These are phyloP conservation scores for Halophytophthora batemanensis DNA, from an alignment of 352 stramenopile genomes.

Conservation along the genomic window DNA sequence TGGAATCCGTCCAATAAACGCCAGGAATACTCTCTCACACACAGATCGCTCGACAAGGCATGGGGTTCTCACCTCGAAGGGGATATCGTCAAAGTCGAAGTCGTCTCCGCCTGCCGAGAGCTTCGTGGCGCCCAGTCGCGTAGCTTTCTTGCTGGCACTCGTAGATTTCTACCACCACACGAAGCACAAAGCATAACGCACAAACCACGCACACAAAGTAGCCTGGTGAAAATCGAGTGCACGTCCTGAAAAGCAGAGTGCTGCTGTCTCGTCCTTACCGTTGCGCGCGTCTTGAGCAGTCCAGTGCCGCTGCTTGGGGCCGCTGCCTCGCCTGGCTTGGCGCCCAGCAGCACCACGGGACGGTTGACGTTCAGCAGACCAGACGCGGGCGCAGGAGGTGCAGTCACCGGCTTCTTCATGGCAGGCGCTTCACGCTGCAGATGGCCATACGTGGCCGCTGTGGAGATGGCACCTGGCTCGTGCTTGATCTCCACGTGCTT, in stretches of 20 bases:
- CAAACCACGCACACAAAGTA: too few species aligned
- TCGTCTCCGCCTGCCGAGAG: conserved; percentile 57
- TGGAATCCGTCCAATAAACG: conserved; percentile 1
- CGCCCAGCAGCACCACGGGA: conserved; percentile 67
- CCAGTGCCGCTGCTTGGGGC: conserved; percentile 37
- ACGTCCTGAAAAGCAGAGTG: neutral
- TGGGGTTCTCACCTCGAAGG: conserved; percentile 56
- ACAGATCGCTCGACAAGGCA: neutral
- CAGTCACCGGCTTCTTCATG: conserved; percentile 19
- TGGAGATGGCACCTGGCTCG: conserved; percentile 9
- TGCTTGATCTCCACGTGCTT: conserved; percentile 68
- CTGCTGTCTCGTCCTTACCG: too few species aligned
- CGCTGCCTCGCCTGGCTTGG: conserved; percentile 39
- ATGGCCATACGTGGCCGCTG: conserved; percentile 35
- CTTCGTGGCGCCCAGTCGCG: conserved; percentile 72
- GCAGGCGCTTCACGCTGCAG: conserved; percentile 38
- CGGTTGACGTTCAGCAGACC: conserved; percentile 58
- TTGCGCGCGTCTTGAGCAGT: conserved; percentile 58
- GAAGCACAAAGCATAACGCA: too few species aligned
- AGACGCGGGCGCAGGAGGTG: conserved; percentile 20
- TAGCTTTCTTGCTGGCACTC: conserved; percentile 44
- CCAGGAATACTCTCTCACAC: neutral
- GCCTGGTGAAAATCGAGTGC: too few species aligned
- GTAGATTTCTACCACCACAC: conserved; percentile 38
- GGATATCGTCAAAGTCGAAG: conserved; percentile 90